Percentiles rank a stretch among this genome's conserved stretches.
Evolutionary conservation across 2,329 filamentous ascomycete species (phyloP).

Genomic region (Ophiostoma ips): DNA sequence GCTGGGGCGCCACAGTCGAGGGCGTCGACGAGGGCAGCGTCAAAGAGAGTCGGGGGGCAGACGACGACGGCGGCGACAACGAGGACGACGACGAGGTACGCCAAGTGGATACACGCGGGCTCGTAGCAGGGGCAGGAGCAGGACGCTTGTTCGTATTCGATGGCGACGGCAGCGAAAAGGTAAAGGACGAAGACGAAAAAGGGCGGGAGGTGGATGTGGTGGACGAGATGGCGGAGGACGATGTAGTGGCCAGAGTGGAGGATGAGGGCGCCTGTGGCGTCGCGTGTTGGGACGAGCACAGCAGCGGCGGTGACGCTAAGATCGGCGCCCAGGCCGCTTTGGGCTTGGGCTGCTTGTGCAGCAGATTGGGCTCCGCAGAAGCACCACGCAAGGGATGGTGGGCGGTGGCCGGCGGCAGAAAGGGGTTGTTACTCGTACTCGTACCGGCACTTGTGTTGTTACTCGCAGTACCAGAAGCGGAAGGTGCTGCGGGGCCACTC

Average conservation of each 20-base stretch:
- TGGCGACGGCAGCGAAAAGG: background rate
- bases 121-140: background rate
- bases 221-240: background rate
- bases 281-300: background rate
- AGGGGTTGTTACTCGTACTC: no score
- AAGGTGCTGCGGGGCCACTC: background rate
- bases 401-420: background rate
- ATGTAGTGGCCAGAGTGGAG: background rate
- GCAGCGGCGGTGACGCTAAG: conserved; percentile 3
- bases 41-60: background rate
- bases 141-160: no score
- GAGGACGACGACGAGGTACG: no score
- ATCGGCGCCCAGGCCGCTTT: conserved; percentile 7
- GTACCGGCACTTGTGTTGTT: no score
- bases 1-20: background rate
- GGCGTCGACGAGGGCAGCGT: background rate
- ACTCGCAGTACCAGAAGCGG: background rate
- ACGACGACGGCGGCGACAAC: no score
- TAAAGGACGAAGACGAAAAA: background rate
- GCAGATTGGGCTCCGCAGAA: background rate
- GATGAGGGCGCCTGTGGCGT: no score
- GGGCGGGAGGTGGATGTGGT: background rate
- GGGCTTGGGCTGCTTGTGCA: conserved; percentile 9
- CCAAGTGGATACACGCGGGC: background rate
- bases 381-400: background rate